Conservation (phyloP, 2,329 filamentous ascomycete species). For the Amauroascus niger region DNA sequence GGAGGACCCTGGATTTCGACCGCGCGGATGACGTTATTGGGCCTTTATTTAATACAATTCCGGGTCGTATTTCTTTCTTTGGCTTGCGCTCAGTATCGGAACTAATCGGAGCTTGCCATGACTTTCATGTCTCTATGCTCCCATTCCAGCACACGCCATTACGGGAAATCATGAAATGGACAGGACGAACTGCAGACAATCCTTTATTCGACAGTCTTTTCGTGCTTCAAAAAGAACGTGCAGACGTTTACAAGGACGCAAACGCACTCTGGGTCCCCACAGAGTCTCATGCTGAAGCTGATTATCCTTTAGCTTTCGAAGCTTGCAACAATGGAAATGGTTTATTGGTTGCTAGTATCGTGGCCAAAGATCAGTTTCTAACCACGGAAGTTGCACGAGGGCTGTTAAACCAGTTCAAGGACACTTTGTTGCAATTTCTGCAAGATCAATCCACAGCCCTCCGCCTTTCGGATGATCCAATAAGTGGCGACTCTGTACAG, state of each 20-base stretch:
- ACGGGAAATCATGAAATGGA: constrained; percentile 72
- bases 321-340: constrained; percentile 46
- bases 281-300: constrained; percentile 43
- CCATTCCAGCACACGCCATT: constrained; percentile 71
- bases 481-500: too few species aligned
- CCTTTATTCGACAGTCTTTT: constrained; percentile 72
- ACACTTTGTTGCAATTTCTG: constrained; percentile 30
- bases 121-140: constrained; percentile 57
- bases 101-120: constrained; percentile 56
- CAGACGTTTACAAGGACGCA: constrained; percentile 19
- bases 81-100: constrained; percentile 47
- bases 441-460: constrained; percentile 21
- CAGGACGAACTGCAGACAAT: constrained; percentile 44
- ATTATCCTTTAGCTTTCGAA: constrained; percentile 73
- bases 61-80: constrained; percentile 49
- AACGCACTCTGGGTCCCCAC: constrained; percentile 46
- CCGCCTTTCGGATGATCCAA: not conserved
- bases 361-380: constrained; percentile 44
- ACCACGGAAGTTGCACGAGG: constrained; percentile 27
- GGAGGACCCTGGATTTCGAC: constrained; percentile 57
- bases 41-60: constrained; percentile 83
- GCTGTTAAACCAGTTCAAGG: constrained; percentile 39
- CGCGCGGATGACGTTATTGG: constrained; percentile 60
- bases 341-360: constrained; percentile 49
- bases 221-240: constrained; percentile 57